These are phyloP conservation scores for Malassezia nana DNA, from an alignment of 1,284 basidiomycete species.

Conservation along the genomic window DNA sequence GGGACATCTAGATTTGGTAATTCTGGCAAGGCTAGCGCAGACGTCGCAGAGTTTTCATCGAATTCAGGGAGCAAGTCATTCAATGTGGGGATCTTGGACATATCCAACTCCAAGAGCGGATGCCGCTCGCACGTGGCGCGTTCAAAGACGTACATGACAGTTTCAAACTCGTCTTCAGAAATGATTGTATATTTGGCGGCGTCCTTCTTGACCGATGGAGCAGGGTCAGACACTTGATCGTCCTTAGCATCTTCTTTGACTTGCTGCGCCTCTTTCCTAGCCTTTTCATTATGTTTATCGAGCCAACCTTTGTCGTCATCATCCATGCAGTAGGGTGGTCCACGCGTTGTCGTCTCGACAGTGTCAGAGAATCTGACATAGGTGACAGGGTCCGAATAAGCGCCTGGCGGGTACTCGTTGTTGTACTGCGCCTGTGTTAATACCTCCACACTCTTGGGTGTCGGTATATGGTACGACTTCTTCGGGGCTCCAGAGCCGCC, in stretches of 20 bases:
- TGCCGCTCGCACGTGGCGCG: slow-evolving; percentile 77
- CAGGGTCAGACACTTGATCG: not conserved
- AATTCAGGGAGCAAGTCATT: slow-evolving; percentile 37
- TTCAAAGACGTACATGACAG: slow-evolving; percentile 90
- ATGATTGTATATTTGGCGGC: slow-evolving; percentile 52
- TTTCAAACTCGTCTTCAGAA: slow-evolving; percentile 81
- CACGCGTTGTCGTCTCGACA: slow-evolving; percentile 65
- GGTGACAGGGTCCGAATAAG: slow-evolving; percentile 51
- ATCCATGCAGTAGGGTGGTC: slow-evolving; percentile 82
- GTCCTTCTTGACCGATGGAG: slow-evolving; percentile 48
- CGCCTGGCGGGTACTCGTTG: slow-evolving; percentile 36
- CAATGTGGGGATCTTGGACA: slow-evolving; percentile 31
- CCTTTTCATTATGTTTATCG: slow-evolving; percentile 76
- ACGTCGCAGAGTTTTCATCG: slow-evolving; percentile 27
- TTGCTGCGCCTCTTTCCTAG: slow-evolving; percentile 72
- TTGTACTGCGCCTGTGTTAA: slow-evolving; percentile 29
- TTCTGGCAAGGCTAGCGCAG: slow-evolving; percentile 32
- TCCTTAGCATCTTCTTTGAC: slow-evolving; percentile 62
- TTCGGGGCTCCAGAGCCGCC: slow-evolving; percentile 20
- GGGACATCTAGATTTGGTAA: slow-evolving; percentile 24
- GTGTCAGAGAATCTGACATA: slow-evolving; percentile 79
- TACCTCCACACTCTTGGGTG: slow-evolving; percentile 37
- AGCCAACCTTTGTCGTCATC: slow-evolving; percentile 93
- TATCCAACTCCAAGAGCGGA: slow-evolving; percentile 71
- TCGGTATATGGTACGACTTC: slow-evolving; percentile 45